Evolutionary conservation across 805 yeast species (phyloP).

Genomic region (Metschnikowia proteae): DNA sequence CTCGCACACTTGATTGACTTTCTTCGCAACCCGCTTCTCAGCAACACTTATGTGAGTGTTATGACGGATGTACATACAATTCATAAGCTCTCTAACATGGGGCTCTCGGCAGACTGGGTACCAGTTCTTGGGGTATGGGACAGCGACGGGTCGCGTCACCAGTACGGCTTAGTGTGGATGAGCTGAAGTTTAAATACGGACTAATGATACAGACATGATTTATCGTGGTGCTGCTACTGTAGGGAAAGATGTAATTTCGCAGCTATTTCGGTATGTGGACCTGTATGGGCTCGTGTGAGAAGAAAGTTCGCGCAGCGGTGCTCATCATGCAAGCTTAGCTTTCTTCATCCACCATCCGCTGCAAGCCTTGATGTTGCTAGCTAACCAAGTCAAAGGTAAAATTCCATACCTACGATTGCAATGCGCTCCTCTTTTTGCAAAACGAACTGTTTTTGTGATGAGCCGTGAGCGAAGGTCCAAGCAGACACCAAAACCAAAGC

Average conservation of each 20-base stretch:
- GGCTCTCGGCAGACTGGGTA: slow-evolving; percentile 16
- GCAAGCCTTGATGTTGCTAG: not conserved
- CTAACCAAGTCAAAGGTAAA: not conserved
- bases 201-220: too few relatives aligned
- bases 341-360: not conserved
- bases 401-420: slow-evolving; percentile 6
- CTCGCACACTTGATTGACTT: slow-evolving; percentile 9
- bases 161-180: slow-evolving; percentile 13
- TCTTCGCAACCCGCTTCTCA: slow-evolving; percentile 8
- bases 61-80: slow-evolving; percentile 10
- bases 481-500: slow-evolving; percentile 7
- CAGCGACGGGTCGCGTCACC: slow-evolving; percentile 7
- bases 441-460: slow-evolving; percentile 14
- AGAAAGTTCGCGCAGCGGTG: slow-evolving; percentile 3
- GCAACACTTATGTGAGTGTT: slow-evolving; percentile 9
- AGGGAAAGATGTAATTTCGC: too few relatives aligned
- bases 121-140: slow-evolving; percentile 17
- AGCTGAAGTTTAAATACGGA: not conserved
- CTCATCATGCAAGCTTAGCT: not conserved
- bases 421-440: not conserved
- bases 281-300: not conserved
- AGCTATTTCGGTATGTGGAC: not conserved
- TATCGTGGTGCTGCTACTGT: too few relatives aligned
- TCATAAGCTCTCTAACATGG: slow-evolving; percentile 10
- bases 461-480: slow-evolving; percentile 13